A percentile compares a stretch with the other conserved stretches of the same genome.
Evolutionary conservation across 148 eudicot genomes (phyloP).

Genomic region (Nepenthes mirabilis): DNA sequence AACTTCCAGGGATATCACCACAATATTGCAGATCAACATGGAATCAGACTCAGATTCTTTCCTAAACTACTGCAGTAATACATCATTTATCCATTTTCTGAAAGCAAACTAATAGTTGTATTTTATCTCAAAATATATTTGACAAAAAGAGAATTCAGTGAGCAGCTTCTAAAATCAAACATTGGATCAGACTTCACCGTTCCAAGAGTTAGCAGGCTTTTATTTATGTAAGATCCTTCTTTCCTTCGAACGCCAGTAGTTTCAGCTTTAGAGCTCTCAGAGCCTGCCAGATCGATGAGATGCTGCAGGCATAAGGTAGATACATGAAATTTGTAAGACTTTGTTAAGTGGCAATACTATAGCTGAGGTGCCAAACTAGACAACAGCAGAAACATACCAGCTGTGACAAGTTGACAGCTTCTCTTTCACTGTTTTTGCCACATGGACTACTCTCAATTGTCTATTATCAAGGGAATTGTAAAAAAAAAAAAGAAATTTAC

Average conservation of each 20-base stretch:
- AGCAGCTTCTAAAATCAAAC: too few species aligned
- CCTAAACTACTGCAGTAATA: too few species aligned
- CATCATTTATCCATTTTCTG: too few species aligned
- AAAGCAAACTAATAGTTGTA: too few species aligned
- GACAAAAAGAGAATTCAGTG: too few species aligned
- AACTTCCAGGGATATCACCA: too few species aligned
- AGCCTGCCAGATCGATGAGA: conserved; percentile 76
- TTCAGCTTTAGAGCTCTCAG: conserved; percentile 79
- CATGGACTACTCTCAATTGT: conserved; percentile 96
- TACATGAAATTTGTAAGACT: conserved; percentile 8
- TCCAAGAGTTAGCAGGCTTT: conserved; percentile 79
- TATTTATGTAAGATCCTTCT: conserved; percentile 75
- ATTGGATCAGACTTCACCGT: conserved; percentile 34
- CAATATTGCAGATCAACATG: too few species aligned
- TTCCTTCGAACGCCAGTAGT: conserved; percentile 73
- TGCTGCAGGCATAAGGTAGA: conserved; percentile 37
- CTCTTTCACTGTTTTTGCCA: conserved; percentile 75
- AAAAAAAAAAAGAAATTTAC: not conserved
- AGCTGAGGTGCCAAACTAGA: too few species aligned
- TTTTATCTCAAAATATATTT: too few species aligned
- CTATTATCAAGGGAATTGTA: conserved; percentile 23
- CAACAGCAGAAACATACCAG: conserved; percentile 36
- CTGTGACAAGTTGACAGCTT: conserved; percentile 85
- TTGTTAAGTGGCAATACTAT: too few species aligned
- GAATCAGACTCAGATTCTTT: too few species aligned